phyloP scores from a whole-genome alignment of 1,284 basidiomycete species.

The Porodaedalea pini region DNA sequence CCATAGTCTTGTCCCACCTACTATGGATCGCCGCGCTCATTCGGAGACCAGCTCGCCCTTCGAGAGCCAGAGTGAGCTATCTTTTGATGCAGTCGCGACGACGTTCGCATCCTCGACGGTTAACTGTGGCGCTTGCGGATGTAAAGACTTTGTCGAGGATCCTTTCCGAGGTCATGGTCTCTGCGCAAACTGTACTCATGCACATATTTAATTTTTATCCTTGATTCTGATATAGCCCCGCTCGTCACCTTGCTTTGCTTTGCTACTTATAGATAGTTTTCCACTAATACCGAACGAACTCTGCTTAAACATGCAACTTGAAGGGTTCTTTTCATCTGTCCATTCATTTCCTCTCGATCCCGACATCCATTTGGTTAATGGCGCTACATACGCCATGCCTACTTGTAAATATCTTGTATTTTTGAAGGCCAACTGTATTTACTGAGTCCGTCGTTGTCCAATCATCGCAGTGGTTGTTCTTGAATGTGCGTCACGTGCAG shows the following conservation, averaged over 20 bases:
- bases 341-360: too few species aligned
- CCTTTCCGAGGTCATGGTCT: constrained; percentile 14
- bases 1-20: constrained; percentile 4
- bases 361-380: too few species aligned
- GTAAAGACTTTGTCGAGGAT: constrained; percentile 18
- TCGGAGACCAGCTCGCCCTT: constrained; percentile 20
- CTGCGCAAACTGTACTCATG: constrained; percentile 18
- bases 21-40: constrained; percentile 1
- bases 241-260: too few species aligned
- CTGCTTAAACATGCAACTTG: too few species aligned
- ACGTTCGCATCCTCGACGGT: not conserved
- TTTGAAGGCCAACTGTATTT: not conserved
- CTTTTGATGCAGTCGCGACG: constrained; percentile 13
- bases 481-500: not conserved
- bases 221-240: too few species aligned
- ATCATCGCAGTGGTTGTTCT: not conserved
- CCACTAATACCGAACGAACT: too few species aligned
- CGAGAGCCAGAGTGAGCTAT: constrained; percentile 19
- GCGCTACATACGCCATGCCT: too few species aligned
- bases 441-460: not conserved
- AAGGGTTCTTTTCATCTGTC: too few species aligned
- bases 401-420: too few species aligned
- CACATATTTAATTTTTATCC: constrained; percentile 16
- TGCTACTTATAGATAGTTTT: not conserved
- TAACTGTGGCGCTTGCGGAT: constrained; percentile 4